Evolutionary conservation across 768 basidiomycete genomes (phyloP), one percentile per base, ranked within the genome.

Genomic region (Pleurotus ostreatus): DNA sequence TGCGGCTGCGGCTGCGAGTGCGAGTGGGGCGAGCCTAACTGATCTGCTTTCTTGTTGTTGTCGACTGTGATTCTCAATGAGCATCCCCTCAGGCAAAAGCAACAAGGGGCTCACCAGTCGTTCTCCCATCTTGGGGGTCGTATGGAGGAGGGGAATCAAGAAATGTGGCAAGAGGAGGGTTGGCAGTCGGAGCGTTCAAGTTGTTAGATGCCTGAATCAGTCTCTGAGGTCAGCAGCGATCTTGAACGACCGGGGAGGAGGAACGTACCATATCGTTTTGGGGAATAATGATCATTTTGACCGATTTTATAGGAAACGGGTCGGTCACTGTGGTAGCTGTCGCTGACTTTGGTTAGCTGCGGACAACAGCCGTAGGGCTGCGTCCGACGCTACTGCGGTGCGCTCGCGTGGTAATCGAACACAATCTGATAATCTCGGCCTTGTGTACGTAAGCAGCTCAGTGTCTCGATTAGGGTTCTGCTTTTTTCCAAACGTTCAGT

Each of bases 111-210:
- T 18, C 22, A 53, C 51, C 39, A 20, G 37, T 39, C 1, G 25
- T 5, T 5, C 4, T 18, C n/a, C n/a, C 22, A 41, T 53, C 65
- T 58, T 63, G 62, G 8, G 30, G 30, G 30, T 34, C 30, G 7
- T 83, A 83, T 6, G 82, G 70, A 41, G 82, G 82, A 40, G 82
- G 82, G 40, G 57, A 75, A 11, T 83, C 76, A 16, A 13, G 2
- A 34, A n/a, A 49, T 16, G 30, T 25, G 2, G 15, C 22, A 41
- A 9, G 8, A 7, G 18, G 18, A 65, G 62, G 16, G 62, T 56
- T 51, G 60, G 56, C 13, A 46, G 34, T 38, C 0, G 49, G 16
- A 16, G 23, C 5, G n/a, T 18, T 18, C 25, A 34, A 13, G 30
- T 30, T 2, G 30, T 11, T 30, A 30, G 30, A 34, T 34, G 30